Evolutionary conservation across 495 filamentous ascomycete species (phyloP), one percentile per base, ranked within the genome.

Genomic region (Penicillium subrubescens): DNA sequence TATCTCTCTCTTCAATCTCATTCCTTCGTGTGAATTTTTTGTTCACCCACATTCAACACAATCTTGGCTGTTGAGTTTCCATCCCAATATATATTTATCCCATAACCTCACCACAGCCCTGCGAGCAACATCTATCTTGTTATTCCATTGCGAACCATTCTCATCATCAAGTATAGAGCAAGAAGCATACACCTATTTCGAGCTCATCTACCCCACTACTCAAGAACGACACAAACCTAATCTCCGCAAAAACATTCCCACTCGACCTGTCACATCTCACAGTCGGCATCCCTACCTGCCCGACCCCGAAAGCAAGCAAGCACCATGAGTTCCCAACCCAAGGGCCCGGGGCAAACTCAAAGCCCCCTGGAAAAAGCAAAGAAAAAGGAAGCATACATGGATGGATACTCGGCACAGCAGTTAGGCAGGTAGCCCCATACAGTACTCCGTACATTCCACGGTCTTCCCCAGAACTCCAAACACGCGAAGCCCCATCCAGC

Each of bases 401-500:
- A 27, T 27, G 25, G 4, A 4, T 27, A 27, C 25, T 27, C 25
- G 25, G 25, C 25, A 27, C 25, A 27, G 25, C 25, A 27, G 25
- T 27, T 2, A 27, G 25, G 25, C 4, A 27, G 25, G 25, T 27
- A 27, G 25, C 25, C 25, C 25, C 25, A 27, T 23, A 52, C 25
- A 12, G 8, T 10, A 23, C 27, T 3, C 31, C 39, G 51, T 50
- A 61, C 57, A 35, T 55, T 59, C 61, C 62, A 67, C 51, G 58
- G 41, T 48, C 46, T 62, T 58, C 51, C 65, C 55, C 56, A 46
- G 55, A 59, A 34, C 44, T 43, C 12, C 37, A 53, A 63, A 51
- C 61, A 61, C 56, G 61, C 65, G 60, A 60, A 60, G 10, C 21
- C 21, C 15, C 55, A 27, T 37, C 52, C 53, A 43, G 43, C 12